phyloP scores from a whole-genome alignment of 176 grass and related monocot genomes.

The Thinopyrum elongatum region DNA sequence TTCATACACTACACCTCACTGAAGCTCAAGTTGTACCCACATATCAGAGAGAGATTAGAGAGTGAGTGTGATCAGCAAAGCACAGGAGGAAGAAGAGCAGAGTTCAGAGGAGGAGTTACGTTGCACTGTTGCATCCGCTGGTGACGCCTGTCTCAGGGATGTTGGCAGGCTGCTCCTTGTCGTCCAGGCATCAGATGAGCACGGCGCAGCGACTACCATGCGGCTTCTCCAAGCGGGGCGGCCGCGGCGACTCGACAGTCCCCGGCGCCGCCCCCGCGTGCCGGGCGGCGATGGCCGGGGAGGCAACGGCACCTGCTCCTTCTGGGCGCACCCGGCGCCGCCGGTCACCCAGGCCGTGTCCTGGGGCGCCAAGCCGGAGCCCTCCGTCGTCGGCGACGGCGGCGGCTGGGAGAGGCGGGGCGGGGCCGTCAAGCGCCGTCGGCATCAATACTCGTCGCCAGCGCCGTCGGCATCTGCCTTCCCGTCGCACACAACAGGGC shows the following conservation, averaged over 20 bases:
- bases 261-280: slow-evolving; percentile 36
- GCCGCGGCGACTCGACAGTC: neutral
- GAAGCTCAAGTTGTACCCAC: slow-evolving; percentile 37
- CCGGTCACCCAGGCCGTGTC: slow-evolving; percentile 51
- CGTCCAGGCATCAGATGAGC: slow-evolving; percentile 91
- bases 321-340: slow-evolving; percentile 54
- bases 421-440: slow-evolving; percentile 68
- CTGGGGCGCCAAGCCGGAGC: slow-evolving; percentile 51
- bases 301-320: slow-evolving; percentile 46
- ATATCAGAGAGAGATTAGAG: neutral
- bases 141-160: slow-evolving; percentile 50
- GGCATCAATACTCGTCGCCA: too few relatives aligned
- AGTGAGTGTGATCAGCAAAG: neutral
- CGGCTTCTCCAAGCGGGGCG: slow-evolving; percentile 68
- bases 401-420: slow-evolving; percentile 34
- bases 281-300: slow-evolving; percentile 51
- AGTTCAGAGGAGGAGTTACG: neutral
- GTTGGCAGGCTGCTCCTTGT: slow-evolving; percentile 96
- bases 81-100: neutral
- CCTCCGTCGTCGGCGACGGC: slow-evolving; percentile 14
- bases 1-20: slow-evolving; percentile 24
- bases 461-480: too few relatives aligned
- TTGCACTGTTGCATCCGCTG: neutral
- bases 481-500: too few relatives aligned
- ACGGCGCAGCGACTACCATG: slow-evolving; percentile 73